Evolutionary conservation across 805 yeast genomes (phyloP).

Genomic region (Candida chilensis): DNA sequence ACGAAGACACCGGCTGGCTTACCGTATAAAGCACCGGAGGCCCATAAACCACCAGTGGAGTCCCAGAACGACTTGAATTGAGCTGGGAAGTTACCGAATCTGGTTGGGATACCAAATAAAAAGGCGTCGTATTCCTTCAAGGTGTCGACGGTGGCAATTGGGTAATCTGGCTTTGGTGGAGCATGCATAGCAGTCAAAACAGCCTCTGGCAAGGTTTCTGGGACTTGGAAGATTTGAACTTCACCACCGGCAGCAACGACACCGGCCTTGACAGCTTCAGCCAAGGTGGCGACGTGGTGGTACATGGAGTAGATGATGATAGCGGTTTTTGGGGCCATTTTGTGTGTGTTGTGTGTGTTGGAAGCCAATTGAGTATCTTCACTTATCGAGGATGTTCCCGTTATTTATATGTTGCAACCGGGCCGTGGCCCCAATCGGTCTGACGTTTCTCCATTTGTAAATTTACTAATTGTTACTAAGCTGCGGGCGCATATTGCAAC

Average conservation of each 20-base stretch:
- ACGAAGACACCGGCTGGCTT: conserved; percentile 69
- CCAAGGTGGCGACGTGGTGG: conserved; percentile 67
- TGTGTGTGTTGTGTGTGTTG: conserved; percentile 2
- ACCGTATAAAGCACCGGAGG: conserved; percentile 56
- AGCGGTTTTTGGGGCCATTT: conserved; percentile 47
- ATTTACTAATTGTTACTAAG: too few species aligned
- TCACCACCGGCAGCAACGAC: conserved; percentile 59
- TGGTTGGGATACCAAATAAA: conserved; percentile 72
- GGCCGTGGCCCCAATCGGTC: too few species aligned
- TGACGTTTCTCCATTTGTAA: too few species aligned
- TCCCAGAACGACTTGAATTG: conserved; percentile 77
- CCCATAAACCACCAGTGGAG: conserved; percentile 71
- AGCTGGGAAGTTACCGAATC: conserved; percentile 69
- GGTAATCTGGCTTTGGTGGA: conserved; percentile 41
- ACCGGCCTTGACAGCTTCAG: conserved; percentile 63
- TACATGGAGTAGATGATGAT: conserved; percentile 75
- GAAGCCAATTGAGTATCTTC: too few species aligned
- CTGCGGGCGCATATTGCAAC: too few species aligned
- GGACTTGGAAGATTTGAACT: conserved; percentile 70
- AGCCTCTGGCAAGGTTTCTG: conserved; percentile 65
- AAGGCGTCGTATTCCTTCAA: conserved; percentile 62
- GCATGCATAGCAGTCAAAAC: conserved; percentile 60
- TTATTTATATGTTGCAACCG: too few species aligned
- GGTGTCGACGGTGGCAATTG: conserved; percentile 48
- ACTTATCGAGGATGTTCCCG: too few species aligned